These are phyloP conservation scores for Euptelea pleiosperma DNA, from an alignment of 164 flowering plant genomes.

Conservation along the genomic window DNA sequence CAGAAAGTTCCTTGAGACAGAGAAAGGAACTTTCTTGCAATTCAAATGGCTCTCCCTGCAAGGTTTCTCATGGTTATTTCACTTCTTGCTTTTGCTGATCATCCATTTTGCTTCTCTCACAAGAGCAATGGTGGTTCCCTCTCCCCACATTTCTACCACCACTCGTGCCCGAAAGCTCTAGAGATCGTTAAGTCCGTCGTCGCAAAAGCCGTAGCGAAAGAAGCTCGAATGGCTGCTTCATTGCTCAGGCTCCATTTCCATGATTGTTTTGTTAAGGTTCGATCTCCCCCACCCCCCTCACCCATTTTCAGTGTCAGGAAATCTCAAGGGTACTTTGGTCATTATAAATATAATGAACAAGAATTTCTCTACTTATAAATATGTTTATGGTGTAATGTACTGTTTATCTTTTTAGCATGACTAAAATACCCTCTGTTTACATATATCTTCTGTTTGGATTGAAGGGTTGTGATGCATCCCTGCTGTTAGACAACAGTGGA, in stretches of 20 bases:
- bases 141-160: slow-evolving; percentile 75
- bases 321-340: background rate
- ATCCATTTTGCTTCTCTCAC: slow-evolving; percentile 12
- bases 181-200: slow-evolving; percentile 72
- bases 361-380: no score
- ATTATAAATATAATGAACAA: no score
- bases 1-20: no score
- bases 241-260: slow-evolving; percentile 35
- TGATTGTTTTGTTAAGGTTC: slow-evolving; percentile 31
- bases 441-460: background rate
- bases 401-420: no score
- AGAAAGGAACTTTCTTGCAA: no score
- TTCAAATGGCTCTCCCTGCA: slow-evolving; percentile 13
- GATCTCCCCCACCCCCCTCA: no score
- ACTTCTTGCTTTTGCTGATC: slow-evolving; percentile 11
- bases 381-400: no score
- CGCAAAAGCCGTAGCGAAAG: slow-evolving; percentile 68
- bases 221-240: slow-evolving; percentile 35
- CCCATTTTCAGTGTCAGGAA: background rate
- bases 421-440: background rate
- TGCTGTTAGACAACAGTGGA: slow-evolving; percentile 68
- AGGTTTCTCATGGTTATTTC: slow-evolving; percentile 13
- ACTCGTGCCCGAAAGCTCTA: slow-evolving; percentile 69
- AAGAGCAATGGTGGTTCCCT: slow-evolving; percentile 35
- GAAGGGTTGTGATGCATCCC: slow-evolving; percentile 92